Evolutionary conservation across 2,329 filamentous ascomycete genomes (phyloP).

Genomic region (Verticillium longisporum): DNA sequence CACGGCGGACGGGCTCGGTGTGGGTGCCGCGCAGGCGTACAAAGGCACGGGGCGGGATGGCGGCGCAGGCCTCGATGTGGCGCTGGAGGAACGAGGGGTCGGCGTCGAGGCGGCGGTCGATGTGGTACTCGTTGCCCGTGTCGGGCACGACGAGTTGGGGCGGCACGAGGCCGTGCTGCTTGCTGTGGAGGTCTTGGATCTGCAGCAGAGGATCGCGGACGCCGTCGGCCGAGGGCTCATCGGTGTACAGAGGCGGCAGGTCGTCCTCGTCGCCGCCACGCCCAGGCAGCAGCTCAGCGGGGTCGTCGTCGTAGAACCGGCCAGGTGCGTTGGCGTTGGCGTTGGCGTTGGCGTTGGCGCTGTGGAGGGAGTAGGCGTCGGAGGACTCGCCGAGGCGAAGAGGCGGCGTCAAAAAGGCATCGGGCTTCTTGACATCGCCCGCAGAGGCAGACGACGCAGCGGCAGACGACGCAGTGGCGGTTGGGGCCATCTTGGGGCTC

Average conservation of each 20-base stretch:
- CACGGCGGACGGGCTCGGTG: conserved; percentile 32
- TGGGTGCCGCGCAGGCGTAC: conserved; percentile 49
- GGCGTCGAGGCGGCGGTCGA: conserved; percentile 37
- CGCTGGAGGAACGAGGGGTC: conserved; percentile 34
- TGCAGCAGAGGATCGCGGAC: conserved; percentile 16
- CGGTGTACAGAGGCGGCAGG: conserved; percentile 37
- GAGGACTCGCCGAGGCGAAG: conserved; percentile 17
- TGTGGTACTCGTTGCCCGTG: conserved; percentile 31
- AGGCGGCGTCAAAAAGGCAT: conserved; percentile 1
- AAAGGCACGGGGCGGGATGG: conserved; percentile 43
- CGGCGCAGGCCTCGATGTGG: conserved; percentile 36
- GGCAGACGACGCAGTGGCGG: background rate
- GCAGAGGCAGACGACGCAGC: no score
- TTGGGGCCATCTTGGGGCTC: background rate
- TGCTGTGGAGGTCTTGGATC: background rate
- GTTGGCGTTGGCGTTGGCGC: conserved; percentile 14
- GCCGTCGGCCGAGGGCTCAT: conserved; percentile 21
- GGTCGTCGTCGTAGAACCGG: conserved; percentile 27
- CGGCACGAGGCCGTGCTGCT: conserved; percentile 12
- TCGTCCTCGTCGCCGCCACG: conserved; percentile 38
- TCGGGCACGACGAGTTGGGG: conserved; percentile 22
- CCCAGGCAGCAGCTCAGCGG: conserved; percentile 22
- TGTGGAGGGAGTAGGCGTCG: conserved; percentile 19
- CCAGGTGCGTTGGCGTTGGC: no score
- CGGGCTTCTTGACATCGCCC: conserved; percentile 3